phyloP scores from a whole-genome alignment of 805 yeast genomes.

The Saturnispora kantuleensis region DNA sequence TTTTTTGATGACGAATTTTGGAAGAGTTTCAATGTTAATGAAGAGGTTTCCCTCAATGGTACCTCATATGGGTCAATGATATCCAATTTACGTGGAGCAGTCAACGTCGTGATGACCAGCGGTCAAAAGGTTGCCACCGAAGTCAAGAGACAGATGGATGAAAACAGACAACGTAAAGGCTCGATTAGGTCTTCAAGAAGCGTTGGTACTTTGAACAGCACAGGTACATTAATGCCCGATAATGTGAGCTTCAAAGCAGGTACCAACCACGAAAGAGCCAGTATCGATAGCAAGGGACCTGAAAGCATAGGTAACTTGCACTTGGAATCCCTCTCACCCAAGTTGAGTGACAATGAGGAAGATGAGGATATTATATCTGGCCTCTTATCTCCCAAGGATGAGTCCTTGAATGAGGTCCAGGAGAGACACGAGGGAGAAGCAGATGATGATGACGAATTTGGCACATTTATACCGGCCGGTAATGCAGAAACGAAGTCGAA shows the following conservation, averaged over 20 bases:
- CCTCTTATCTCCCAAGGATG: constrained; percentile 2
- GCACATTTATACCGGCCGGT: constrained; percentile 25
- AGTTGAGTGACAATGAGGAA: constrained; percentile 5
- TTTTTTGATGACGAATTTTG: constrained; percentile 66
- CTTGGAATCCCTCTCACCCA: background rate
- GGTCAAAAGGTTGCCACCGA: constrained; percentile 87
- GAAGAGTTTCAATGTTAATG: constrained; percentile 56
- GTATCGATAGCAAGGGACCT: constrained; percentile 10
- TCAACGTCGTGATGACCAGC: constrained; percentile 85
- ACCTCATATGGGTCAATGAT: constrained; percentile 29
- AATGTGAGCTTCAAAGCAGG: background rate
- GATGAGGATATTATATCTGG: constrained; percentile 6
- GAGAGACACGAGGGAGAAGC: background rate
- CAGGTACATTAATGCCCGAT: constrained; percentile 1
- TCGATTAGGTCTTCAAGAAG: constrained; percentile 7
- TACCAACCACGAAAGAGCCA: constrained; percentile 1
- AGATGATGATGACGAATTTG: constrained; percentile 28
- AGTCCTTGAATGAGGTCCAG: background rate
- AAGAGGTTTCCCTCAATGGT: constrained; percentile 28
- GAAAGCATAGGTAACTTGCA: constrained; percentile 9
- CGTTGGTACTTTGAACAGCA: constrained; percentile 1
- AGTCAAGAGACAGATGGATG: constrained; percentile 81
- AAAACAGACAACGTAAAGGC: constrained; percentile 33
- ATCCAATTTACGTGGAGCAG: constrained; percentile 69
- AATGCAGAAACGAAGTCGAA: constrained; percentile 10